Evolutionary conservation across 208 protist genomes (phyloP), one percentile per base, ranked within the genome.

Genomic region (Trypanosoma scelopori): DNA sequence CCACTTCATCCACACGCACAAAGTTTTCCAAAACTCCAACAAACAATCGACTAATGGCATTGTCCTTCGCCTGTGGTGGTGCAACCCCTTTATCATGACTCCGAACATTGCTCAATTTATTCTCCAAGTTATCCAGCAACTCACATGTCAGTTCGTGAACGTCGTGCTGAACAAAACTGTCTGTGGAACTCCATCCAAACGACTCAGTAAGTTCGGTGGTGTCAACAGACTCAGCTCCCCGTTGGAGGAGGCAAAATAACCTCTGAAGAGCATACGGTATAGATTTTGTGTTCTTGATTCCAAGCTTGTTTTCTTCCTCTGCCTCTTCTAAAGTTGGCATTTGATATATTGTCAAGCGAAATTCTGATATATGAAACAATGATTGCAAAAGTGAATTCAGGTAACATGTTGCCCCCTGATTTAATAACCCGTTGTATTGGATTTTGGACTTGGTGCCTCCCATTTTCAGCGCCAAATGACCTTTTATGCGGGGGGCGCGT

Each of bases 161-260:
- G 61, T 97, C 95, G 71, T 98, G 95, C 56, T 98, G 95, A 41
- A 85, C 85, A 62, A 97, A 98, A 61, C 87, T 86, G 65, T 97
- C 95, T 1, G 74, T 71, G 1, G 79, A 75, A 43, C 79, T 81
- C 93, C 95, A 98, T 16, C 95, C 95, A 76, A 98, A 98, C 3
- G 91, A 95, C 51, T 84, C 80, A 16, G 93, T 98, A 18, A 98
- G 82, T 52, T 96, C 92, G 30, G 76, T 91, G 6, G 95, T 98
- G 39, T 79, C 86, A 16, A 93, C 76, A 18, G 86, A 80, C 27
- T 61, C 66, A 0, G 63, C 74, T 20, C 64, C 79, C 27, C 70
- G 88, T 75, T 97, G 87, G 43, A 97, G 63, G 23, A 81, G 69
- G 50, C 91, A 96, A 66, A 97, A 97, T 6, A 97, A 69, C 23